Conservation (phyloP, 768 basidiomycete species). For the Scleroderma bovista region DNA sequence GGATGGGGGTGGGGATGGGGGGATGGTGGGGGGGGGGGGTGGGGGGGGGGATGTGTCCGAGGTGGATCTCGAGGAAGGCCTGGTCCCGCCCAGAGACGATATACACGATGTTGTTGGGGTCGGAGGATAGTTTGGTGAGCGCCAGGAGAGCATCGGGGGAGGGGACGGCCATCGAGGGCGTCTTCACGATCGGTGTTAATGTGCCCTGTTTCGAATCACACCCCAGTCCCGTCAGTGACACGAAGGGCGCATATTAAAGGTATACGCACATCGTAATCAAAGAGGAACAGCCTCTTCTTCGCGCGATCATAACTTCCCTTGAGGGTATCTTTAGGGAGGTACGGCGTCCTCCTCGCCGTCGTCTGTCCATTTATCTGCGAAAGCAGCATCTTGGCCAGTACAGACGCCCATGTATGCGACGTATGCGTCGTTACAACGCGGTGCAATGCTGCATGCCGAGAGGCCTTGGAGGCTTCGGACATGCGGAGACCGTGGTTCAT, state of each 20-base stretch:
- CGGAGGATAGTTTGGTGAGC: conserved; percentile 63
- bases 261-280: conserved; percentile 86
- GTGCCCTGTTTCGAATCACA: conserved; percentile 60
- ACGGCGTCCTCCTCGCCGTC: conserved; percentile 79
- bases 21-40: too few relatives aligned
- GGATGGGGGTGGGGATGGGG: too few relatives aligned
- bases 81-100: conserved; percentile 97
- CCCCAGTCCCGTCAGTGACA: background rate
- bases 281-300: conserved; percentile 82
- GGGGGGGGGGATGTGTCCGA: conserved; percentile 85
- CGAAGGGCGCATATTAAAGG: background rate
- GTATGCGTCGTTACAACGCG: conserved; percentile 89
- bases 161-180: conserved; percentile 82
- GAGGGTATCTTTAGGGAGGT: conserved; percentile 61
- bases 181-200: conserved; percentile 94
- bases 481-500: conserved; percentile 87
- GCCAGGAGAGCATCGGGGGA: conserved; percentile 68
- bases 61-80: conserved; percentile 85
- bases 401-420: conserved; percentile 90
- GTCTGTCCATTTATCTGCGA: conserved; percentile 74
- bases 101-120: conserved; percentile 90
- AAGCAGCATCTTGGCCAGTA: conserved; percentile 83
- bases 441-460: conserved; percentile 71
- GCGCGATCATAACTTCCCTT: conserved; percentile 58
- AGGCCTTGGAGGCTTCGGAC: conserved; percentile 67